A percentile compares a stretch with the other conserved stretches of the same genome.
phyloP scores from a whole-genome alignment of 1,139 yeast genomes.

The Kodamaea alishanica region DNA sequence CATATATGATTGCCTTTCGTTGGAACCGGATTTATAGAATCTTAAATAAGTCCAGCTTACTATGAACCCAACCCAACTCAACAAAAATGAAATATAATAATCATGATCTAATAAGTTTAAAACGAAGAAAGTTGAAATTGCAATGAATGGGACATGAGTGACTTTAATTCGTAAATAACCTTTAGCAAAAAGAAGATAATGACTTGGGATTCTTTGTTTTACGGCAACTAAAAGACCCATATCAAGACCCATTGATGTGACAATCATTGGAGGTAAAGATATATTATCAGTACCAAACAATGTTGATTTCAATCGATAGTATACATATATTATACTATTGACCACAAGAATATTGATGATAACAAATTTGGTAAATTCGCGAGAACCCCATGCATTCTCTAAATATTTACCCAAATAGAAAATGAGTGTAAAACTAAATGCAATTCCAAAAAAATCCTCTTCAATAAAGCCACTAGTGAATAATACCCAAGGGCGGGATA shows the following conservation, averaged over 20 bases:
- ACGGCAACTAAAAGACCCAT: constrained; percentile 44
- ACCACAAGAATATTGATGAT: constrained; percentile 24
- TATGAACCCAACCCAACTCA: constrained; percentile 29
- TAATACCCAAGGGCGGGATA: constrained; percentile 39
- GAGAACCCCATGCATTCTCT: constrained; percentile 38
- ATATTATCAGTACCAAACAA: constrained; percentile 18
- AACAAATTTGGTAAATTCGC: constrained; percentile 30
- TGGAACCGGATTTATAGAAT: constrained; percentile 38
- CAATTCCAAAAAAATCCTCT: constrained; percentile 30
- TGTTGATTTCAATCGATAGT: constrained; percentile 30
- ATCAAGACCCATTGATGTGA: constrained; percentile 35
- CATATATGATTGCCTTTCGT: constrained; percentile 41
- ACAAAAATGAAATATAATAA: constrained; percentile 24
- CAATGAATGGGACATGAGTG: constrained; percentile 35
- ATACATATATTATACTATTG: constrained; percentile 33
- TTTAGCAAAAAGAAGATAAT: constrained; percentile 38
- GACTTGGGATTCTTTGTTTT: constrained; percentile 43
- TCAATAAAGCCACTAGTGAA: constrained; percentile 35
- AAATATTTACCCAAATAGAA: constrained; percentile 38
- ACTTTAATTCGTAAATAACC: constrained; percentile 39
- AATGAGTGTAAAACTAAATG: constrained; percentile 24
- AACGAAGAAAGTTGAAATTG: constrained; percentile 18
- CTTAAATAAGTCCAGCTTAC: constrained; percentile 42
- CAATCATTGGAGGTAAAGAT: constrained; percentile 36
- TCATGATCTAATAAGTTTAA: constrained; percentile 28